Base-by-base conservation (phyloP, 192 early-diverging fungal species). In the Obelidium mucronatum region DNA sequence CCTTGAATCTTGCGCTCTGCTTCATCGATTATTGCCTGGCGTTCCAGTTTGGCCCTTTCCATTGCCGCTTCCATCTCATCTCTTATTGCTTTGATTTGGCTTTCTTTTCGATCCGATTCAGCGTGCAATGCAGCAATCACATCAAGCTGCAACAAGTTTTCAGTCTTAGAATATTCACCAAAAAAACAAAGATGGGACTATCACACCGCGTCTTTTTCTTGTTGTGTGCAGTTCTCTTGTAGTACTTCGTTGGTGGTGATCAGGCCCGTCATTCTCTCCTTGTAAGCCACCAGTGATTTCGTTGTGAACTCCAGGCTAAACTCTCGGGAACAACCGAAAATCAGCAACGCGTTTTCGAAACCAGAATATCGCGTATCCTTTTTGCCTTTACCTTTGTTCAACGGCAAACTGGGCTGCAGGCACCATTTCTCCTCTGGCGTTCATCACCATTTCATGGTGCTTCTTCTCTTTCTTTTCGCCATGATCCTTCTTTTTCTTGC, bases 191-290 rank as follows among this genome's bases (percentile, higher is more conserved):
- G n/a, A 64, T 17, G 31, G 40, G 54, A 39, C 1, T 6, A 33
- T n/a, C 75, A 19, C 76, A 90, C 86, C 17, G 89, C 89, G 66
- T 90, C 89, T 67, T 88, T 86, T 78, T 90, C 89, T 66, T 90
- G 89, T 59, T 84, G 78, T 24, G 80, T 73, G 52, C 83, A 80
- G 2, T 67, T 78, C 55, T 89, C 83, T 74, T 90, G 87, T 15
- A 90, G 73, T 24, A 67, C 68, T 68, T 89, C 84, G 56, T 89
- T 89, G 0, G 83, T 83, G 6, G 71, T 35, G 15, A 88, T 78
- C 3, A 89, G 72, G 34, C 75, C 74, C 22, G 73, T 76, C 81
- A 89, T 83, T 17, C 87, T 70, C 40, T 83, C 82, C 58, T 74
- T 62, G 56, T 80, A 85, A 19, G 59, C 63, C 8, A 64, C 61